phyloP scores from a whole-genome alignment of 140 eudicot genomes.

The Ambrosia hybrid region DNA sequence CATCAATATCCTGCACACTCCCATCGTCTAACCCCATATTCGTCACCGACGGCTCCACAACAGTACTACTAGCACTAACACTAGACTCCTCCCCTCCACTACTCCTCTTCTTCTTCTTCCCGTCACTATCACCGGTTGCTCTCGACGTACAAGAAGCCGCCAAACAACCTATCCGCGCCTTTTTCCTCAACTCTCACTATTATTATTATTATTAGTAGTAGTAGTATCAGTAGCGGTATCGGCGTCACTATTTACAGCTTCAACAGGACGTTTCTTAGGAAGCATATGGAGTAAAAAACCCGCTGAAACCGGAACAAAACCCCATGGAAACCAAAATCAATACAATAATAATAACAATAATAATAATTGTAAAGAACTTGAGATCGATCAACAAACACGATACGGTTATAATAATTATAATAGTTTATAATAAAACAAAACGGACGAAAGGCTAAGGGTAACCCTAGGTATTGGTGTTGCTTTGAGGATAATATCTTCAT shows the following conservation, averaged over 20 bases:
- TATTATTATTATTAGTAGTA: constrained; percentile 13
- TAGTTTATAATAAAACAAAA: constrained; percentile 7
- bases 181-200: constrained; percentile 42
- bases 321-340: constrained; percentile 49
- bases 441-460: neutral
- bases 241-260: constrained; percentile 47
- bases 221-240: constrained; percentile 30
- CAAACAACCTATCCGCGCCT: constrained; percentile 55
- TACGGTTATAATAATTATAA: neutral
- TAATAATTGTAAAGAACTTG: neutral
- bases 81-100: constrained; percentile 23
- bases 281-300: constrained; percentile 82
- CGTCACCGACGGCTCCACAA: constrained; percentile 38
- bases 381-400: constrained; percentile 36
- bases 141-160: constrained; percentile 19
- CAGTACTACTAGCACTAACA: constrained; percentile 22
- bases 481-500: constrained; percentile 18
- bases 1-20: constrained; percentile 64
- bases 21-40: constrained; percentile 69
- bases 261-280: constrained; percentile 76
- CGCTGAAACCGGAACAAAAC: constrained; percentile 52
- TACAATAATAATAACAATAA: neutral
- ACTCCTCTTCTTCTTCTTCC: constrained; percentile 34
- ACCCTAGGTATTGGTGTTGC: constrained; percentile 24
- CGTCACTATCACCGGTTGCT: constrained; percentile 13